Base-by-base conservation (phyloP, 352 stramenopile genomes). In the Globisporangium camurandrum region DNA sequence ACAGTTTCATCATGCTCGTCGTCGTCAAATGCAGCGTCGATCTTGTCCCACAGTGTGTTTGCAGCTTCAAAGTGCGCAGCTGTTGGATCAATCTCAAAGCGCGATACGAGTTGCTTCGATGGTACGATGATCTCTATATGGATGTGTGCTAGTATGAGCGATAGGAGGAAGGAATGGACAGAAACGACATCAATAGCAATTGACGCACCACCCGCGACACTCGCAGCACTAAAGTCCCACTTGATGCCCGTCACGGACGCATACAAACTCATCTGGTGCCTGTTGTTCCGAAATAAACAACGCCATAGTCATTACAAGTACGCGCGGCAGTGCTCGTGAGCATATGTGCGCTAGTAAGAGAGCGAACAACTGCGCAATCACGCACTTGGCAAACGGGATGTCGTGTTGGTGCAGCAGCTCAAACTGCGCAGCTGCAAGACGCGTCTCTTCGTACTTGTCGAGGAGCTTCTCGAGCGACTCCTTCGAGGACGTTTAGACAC, bases 191-290 rank as follows among this genome's bases (percentile, higher is more conserved):
- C n/a, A n/a, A n/a, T n/a, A n/a, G n/a, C n/a, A n/a, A 19, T 12
- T 12, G 16, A 45, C 42, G 23, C 49, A 84, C 70, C 63, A 12
- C 75, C 79, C 41, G 57, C 70, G 54, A 88, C 69, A 10, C 69
- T 61, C 10, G 56, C 27, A 16, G 57, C 64, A n/a, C 58, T 75
- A 38, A 88, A 85, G 39, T 87, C 71, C 76, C 76, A 91, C 55
- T 83, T 84, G 67, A 91, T 91, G 33, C 79, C 76, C 5, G 76
- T 88, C 12, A 88, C 62, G 6, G 74, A 74, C 3, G 79, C 79
- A 34, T 85, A 88, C 20, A 91, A 56, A 23, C 74, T 82, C 74
- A 91, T 88, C 48, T 84, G 72, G 44, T 86, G 80, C 43, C 79
- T 91, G 41, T 4, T 44, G 17, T 11, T 28, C 4, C n/a, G 54